These are phyloP conservation scores for Carex sylvatica DNA, from an alignment of 202 grass and related monocot genomes.

Conservation along the genomic window DNA sequence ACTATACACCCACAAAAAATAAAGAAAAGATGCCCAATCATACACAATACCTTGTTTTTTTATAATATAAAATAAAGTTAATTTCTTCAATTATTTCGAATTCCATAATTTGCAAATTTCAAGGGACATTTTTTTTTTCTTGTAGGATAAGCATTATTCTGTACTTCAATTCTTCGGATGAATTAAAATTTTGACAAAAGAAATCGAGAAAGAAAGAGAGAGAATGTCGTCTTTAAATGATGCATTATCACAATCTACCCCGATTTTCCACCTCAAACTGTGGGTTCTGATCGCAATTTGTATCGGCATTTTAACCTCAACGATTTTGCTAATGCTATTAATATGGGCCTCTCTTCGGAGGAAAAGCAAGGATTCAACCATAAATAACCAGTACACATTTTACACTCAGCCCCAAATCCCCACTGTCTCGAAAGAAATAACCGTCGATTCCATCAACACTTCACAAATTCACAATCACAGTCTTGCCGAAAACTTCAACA, in stretches of 20 bases:
- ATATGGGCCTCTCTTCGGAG: slow-evolving; percentile 65
- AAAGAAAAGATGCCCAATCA: not conserved
- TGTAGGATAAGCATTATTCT: slow-evolving; percentile 30
- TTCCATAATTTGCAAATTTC: slow-evolving; percentile 12
- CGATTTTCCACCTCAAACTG: slow-evolving; percentile 68
- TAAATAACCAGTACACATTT: slow-evolving; percentile 40
- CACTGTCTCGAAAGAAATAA: slow-evolving; percentile 92
- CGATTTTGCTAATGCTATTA: slow-evolving; percentile 79
- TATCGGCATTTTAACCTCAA: slow-evolving; percentile 59
- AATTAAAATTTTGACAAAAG: slow-evolving; percentile 8
- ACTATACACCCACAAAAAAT: not conserved
- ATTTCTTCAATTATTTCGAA: not conserved
- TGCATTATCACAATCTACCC: slow-evolving; percentile 38
- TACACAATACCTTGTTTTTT: not conserved
- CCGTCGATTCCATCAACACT: slow-evolving; percentile 60
- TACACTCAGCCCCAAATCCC: slow-evolving; percentile 62
- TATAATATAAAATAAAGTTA: not conserved
- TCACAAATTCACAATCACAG: slow-evolving; percentile 35
- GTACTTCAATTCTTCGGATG: slow-evolving; percentile 15
- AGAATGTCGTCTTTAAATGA: slow-evolving; percentile 44
- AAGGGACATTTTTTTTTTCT: slow-evolving; percentile 1
- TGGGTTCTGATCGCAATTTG: slow-evolving; percentile 89
- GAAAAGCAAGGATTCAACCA: slow-evolving; percentile 56
- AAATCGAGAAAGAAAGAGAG: slow-evolving; percentile 37
- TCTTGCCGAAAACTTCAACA: slow-evolving; percentile 65